Base-by-base conservation (phyloP, 805 yeast genomes). In the Millerozyma miso region DNA sequence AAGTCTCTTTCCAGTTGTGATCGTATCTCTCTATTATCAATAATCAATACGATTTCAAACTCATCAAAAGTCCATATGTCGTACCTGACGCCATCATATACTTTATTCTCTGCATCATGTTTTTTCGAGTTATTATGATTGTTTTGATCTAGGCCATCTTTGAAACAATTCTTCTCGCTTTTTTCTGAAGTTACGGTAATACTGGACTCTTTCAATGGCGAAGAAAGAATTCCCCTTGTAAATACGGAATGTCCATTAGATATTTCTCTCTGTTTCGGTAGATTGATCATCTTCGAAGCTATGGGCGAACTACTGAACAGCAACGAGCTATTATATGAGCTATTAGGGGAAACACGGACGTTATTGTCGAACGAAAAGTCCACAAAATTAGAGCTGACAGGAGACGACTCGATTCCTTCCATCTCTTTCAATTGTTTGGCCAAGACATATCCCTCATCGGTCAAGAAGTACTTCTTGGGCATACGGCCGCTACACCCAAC, bases 1-100 rank as follows among this genome's bases (percentile, higher is more conserved):
- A 77, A 88, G 42, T 79, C 83, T 12, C 97, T 71, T 35, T 90
- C 88, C 23, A 62, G 62, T 45, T 68, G 68, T 0, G 91, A 80
- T 50, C 86, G 72, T 3, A 90, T 73, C 60, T 91, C 99, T 49
- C 98, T 73, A 52, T 80, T 87, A 59, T 91, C 99, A 3, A 91
- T 61, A 2, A 87, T 50, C 19, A 90, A 71, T 16, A 73, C 63
- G 2, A 91, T 63, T 1, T 77, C 81, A 56, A 69, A 90, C 2
- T 75, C 66, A 0, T 76, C 81, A 0, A 74, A 63, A 4, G 67
- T 59, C 98, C 98, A 93, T 1, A 69, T 56, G 16, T 67, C 69
- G 50, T 76, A 77, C 3, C 60, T 50, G 13, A 53, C 54, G 13
- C 55, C 62, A 35, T 48, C 48, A 18, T 50, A 56, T 0, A 49